Evolutionary conservation across 495 filamentous ascomycete genomes (phyloP).

Genomic region (Penicillium desertorum): DNA sequence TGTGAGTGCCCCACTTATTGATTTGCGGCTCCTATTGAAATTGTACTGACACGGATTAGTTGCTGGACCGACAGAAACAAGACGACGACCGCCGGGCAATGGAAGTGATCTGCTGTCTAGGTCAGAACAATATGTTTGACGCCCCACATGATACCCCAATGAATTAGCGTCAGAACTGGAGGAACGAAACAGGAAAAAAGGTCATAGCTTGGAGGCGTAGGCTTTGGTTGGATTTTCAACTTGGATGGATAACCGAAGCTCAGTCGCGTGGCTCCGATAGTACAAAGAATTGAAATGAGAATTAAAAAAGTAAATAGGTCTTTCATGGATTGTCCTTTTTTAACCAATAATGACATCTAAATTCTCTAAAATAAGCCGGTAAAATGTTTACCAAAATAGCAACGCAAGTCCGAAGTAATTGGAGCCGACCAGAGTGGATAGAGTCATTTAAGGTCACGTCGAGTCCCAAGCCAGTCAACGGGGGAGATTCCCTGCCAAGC

Average conservation of each 20-base stretch:
- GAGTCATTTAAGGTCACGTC: constrained; percentile 3
- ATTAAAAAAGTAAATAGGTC: not conserved
- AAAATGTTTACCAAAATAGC: not conserved
- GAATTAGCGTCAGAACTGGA: constrained; percentile 1
- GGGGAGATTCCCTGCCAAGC: constrained; percentile 8
- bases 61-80: constrained; percentile 48
- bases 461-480: constrained; percentile 6
- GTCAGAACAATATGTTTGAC: constrained; percentile 39
- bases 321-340: not conserved
- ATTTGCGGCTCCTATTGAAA: constrained; percentile 4
- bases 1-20: constrained; percentile 36
- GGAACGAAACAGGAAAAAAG: not conserved
- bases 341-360: not conserved
- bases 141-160: constrained; percentile 13
- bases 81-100: constrained; percentile 45
- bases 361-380: not conserved
- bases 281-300: not conserved
- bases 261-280: constrained; percentile 8
- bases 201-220: constrained; percentile 1
- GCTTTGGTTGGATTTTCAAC: constrained; percentile 6
- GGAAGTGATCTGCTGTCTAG: constrained; percentile 47
- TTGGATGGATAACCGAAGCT: not conserved
- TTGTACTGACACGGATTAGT: constrained; percentile 30
- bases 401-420: not conserved
- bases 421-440: constrained; percentile 9